phyloP scores from a whole-genome alignment of 1,139 yeast species.

The Yueomyces sp. region DNA sequence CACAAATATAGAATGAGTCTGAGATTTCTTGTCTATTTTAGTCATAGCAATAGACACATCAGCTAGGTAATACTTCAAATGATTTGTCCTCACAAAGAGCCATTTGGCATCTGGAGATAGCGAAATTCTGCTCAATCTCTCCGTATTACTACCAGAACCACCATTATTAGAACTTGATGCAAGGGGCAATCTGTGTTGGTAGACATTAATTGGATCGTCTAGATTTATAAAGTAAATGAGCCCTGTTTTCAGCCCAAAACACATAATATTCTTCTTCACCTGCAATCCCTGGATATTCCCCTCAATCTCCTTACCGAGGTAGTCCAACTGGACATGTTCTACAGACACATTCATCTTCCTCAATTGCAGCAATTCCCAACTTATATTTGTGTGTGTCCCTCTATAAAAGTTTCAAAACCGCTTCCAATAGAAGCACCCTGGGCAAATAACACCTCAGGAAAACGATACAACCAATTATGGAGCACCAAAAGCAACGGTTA shows the following conservation, averaged over 20 bases:
- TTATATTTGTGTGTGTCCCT: no score
- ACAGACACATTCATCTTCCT: slow-evolving; percentile 14
- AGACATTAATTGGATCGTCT: slow-evolving; percentile 19
- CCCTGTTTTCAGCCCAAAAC: slow-evolving; percentile 19
- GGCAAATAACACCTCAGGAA: no score
- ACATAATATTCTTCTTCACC: slow-evolving; percentile 15
- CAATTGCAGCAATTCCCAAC: no score
- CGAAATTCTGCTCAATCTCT: slow-evolving; percentile 16
- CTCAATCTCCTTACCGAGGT: slow-evolving; percentile 14
- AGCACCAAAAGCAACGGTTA: no score
- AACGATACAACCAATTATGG: no score
- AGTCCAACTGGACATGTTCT: slow-evolving; percentile 22
- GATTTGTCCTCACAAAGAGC: slow-evolving; percentile 19
- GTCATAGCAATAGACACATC: slow-evolving; percentile 6
- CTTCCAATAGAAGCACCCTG: no score
- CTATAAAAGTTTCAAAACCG: no score
- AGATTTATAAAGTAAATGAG: slow-evolving; percentile 17
- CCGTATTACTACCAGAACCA: slow-evolving; percentile 6
- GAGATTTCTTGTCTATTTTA: slow-evolving; percentile 1
- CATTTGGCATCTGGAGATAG: slow-evolving; percentile 11
- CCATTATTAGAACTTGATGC: slow-evolving; percentile 1
- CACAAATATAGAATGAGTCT: slow-evolving; percentile 4
- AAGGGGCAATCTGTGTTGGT: slow-evolving; percentile 11
- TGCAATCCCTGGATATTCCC: slow-evolving; percentile 15
- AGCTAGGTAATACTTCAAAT: slow-evolving; percentile 18